These are phyloP conservation scores for Aspergillus ochraceus DNA, from an alignment of 2,329 filamentous ascomycete genomes.

Conservation along the genomic window DNA sequence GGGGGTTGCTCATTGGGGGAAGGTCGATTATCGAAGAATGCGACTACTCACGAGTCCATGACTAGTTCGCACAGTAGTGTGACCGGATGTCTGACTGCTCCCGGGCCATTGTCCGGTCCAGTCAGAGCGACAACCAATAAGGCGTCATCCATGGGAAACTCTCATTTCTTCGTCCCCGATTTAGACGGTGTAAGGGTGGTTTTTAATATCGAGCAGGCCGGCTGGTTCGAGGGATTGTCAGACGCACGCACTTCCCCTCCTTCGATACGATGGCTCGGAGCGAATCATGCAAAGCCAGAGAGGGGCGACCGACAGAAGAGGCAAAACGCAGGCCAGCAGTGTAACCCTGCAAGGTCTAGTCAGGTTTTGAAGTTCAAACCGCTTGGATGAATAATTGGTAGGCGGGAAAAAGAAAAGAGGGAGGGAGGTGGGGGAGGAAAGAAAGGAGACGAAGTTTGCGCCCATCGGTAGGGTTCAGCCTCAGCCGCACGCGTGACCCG, in stretches of 20 bases:
- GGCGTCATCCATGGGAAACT: not conserved
- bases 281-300: not conserved
- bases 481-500: not conserved
- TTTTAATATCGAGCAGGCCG: not conserved
- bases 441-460: not conserved
- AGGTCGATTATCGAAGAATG: not conserved
- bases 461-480: not conserved
- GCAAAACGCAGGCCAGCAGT: not conserved
- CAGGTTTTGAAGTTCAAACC: not conserved
- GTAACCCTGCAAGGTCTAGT: not conserved
- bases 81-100: not conserved
- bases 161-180: not conserved
- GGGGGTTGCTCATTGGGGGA: slow-evolving; percentile 9
- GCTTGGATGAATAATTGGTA: not conserved
- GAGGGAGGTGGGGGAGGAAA: not conserved
- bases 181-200: not conserved
- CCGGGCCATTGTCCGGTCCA: not conserved
- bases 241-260: not conserved
- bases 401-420: not conserved
- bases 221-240: not conserved
- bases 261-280: not conserved
- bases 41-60: not conserved
- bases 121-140: not conserved
- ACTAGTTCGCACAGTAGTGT: not conserved
- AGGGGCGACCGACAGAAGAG: not conserved